A percentile compares a stretch with the other conserved stretches of the same genome.
These are phyloP conservation scores for Dendrobium catenatum DNA, from an alignment of 106 monocot genomes.

Conservation along the genomic window DNA sequence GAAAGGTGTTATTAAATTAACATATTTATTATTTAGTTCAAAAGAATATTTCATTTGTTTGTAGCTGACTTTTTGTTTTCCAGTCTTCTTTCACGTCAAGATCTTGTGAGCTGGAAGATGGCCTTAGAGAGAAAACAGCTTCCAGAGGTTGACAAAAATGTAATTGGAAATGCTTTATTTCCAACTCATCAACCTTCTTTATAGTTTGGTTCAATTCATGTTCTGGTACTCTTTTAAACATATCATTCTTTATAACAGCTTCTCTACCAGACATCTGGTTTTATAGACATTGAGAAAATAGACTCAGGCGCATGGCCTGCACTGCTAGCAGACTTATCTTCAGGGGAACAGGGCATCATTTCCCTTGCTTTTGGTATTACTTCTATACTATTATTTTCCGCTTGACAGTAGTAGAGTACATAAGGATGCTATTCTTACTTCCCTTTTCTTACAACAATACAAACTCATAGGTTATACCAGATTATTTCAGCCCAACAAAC, in stretches of 20 bases:
- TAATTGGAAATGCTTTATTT: conserved; percentile 13
- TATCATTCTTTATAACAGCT: conserved; percentile 29
- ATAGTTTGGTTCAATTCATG: neutral
- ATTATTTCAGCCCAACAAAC: conserved; percentile 90
- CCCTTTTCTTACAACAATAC: neutral
- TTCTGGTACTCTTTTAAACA: neutral
- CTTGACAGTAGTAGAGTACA: neutral
- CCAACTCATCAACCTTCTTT: neutral
- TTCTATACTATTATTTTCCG: neutral
- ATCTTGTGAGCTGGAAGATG: conserved; percentile 99
- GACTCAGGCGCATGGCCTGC: conserved; percentile 88
- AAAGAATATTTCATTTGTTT: neutral
- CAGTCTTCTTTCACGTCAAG: conserved; percentile 94
- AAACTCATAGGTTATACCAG: conserved; percentile 72
- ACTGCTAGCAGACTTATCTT: conserved; percentile 71
- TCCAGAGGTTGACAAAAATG: conserved; percentile 85
- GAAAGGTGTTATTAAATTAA: conserved; percentile 42
- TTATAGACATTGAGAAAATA: conserved; percentile 89
- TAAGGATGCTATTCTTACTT: neutral
- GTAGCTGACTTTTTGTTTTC: conserved; percentile 12
- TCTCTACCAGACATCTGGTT: conserved; percentile 67
- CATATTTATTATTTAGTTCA: conserved; percentile 3
- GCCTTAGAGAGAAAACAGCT: conserved; percentile 70
- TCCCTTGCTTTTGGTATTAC: conserved; percentile 87
- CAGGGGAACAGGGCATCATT: conserved; percentile 84